Conservation (phyloP, 1,284 basidiomycete species). For the Caloboletus firmus region DNA sequence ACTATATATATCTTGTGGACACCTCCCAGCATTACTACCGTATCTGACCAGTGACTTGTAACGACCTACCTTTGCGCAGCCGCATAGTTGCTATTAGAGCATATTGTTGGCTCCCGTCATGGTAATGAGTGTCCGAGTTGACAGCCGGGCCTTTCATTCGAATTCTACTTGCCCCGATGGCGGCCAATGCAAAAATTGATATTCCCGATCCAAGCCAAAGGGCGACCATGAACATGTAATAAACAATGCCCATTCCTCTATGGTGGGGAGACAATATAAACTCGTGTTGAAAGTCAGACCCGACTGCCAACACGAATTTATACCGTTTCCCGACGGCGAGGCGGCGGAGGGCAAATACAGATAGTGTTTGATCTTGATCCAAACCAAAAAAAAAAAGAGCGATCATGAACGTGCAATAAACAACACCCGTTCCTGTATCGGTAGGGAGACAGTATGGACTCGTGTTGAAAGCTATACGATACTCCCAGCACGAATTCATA, state of each 20-base stretch:
- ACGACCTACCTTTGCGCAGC: neutral
- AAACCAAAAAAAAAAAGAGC: neutral
- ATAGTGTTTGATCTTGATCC: neutral
- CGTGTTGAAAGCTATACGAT: no score
- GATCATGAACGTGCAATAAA: neutral
- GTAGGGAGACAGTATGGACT: neutral
- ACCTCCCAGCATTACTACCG: slow-evolving; percentile 6
- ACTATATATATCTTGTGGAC: slow-evolving; percentile 6
- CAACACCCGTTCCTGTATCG: neutral
- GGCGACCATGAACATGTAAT: no score
- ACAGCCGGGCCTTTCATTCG: neutral
- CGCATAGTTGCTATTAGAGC: slow-evolving; percentile 23
- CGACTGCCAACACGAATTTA: neutral
- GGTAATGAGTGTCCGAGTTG: neutral
- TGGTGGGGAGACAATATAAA: neutral
- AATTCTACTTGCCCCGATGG: neutral
- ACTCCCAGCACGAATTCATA: neutral
- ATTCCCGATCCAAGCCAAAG: no score
- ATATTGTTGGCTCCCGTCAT: neutral
- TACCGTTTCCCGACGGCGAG: neutral
- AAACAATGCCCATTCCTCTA: no score
- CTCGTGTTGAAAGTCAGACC: no score
- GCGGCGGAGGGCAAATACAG: neutral
- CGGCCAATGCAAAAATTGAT: neutral
- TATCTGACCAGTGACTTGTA: neutral